A percentile compares a stretch with the other conserved stretches of the same genome.
Conservation (phyloP, 192 early-diverging fungal genomes). For the Geosiphon pyriformis region DNA sequence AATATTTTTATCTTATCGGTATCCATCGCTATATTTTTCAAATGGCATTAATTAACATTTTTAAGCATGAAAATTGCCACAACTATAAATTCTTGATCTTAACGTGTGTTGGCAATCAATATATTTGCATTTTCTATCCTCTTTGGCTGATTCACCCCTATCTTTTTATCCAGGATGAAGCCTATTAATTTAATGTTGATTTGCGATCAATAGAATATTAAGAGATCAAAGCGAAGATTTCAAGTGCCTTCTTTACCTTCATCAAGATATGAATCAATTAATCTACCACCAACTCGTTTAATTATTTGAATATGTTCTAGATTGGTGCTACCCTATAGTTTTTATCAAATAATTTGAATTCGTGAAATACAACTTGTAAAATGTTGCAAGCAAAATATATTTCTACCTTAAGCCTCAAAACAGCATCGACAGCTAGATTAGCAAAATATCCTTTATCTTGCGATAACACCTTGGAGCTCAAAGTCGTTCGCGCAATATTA, state of each 20-base stretch:
- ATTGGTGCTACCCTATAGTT: slow-evolving; percentile 78
- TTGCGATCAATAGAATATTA: neutral
- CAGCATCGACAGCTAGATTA: slow-evolving; percentile 93
- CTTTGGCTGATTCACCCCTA: slow-evolving; percentile 97
- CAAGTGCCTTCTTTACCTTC: too few species aligned
- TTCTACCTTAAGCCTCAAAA: slow-evolving; percentile 78
- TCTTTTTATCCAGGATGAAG: slow-evolving; percentile 98
- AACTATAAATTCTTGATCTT: slow-evolving; percentile 1
- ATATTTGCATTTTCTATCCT: slow-evolving; percentile 93
- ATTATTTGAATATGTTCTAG: slow-evolving; percentile 99
- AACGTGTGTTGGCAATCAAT: slow-evolving; percentile 96
- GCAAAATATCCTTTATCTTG: slow-evolving; percentile 97
- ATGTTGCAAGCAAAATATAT: neutral
- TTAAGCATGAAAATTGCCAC: neutral
- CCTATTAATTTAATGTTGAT: slow-evolving; percentile 31
- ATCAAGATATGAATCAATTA: slow-evolving; percentile 92
- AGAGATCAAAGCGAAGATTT: too few species aligned
- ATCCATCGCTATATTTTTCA: slow-evolving; percentile 78
- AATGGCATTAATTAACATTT: neutral
- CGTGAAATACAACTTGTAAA: neutral
- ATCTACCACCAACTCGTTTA: slow-evolving; percentile 94
- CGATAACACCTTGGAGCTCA: slow-evolving; percentile 94
- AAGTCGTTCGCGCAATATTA: slow-evolving; percentile 96
- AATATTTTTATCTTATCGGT: slow-evolving; percentile 99
- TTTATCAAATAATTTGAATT: neutral